Percentiles rank a stretch among this genome's conserved stretches.
These are phyloP conservation scores for Phytophthora cajani DNA, from an alignment of 352 stramenopile genomes.

Conservation along the genomic window DNA sequence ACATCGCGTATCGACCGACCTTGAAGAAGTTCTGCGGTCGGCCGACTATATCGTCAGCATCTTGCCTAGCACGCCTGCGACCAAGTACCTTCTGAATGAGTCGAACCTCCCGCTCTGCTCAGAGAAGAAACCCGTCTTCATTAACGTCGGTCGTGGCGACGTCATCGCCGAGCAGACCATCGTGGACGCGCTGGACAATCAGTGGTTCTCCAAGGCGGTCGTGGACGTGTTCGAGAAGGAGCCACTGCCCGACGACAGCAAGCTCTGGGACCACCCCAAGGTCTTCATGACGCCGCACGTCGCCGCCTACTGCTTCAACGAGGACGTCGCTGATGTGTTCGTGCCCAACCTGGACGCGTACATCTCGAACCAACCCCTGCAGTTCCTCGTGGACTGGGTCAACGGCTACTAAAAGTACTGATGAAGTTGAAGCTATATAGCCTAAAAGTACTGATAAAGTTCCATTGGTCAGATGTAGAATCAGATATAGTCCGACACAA, in stretches of 20 bases:
- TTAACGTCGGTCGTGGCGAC: constrained; percentile 90
- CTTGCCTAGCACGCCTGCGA: constrained; percentile 78
- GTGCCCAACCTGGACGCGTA: constrained; percentile 51
- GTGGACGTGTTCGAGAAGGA: constrained; percentile 63
- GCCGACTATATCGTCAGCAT: constrained; percentile 88
- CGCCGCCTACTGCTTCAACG: constrained; percentile 68
- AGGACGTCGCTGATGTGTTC: constrained; percentile 80
- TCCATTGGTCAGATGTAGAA: not conserved
- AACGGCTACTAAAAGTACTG: constrained; percentile 30
- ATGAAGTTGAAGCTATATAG: not conserved
- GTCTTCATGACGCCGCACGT: constrained; percentile 84
- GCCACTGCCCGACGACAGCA: constrained; percentile 45
- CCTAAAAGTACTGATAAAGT: not conserved
- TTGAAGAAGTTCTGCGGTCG: constrained; percentile 48
- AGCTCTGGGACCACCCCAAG: constrained; percentile 62
- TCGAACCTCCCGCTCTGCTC: constrained; percentile 49
- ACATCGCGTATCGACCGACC: constrained; percentile 51
- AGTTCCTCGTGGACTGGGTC: constrained; percentile 35
- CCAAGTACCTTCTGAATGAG: constrained; percentile 67
- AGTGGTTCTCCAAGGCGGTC: constrained; percentile 61
- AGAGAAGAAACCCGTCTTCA: constrained; percentile 78
- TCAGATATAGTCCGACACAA: not conserved
- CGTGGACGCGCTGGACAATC: constrained; percentile 60
- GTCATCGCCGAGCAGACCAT: constrained; percentile 69
- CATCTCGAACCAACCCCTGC: constrained; percentile 22